Conservation (phyloP, 1,139 yeast species). For the Geotrichum citri-aurantii region DNA sequence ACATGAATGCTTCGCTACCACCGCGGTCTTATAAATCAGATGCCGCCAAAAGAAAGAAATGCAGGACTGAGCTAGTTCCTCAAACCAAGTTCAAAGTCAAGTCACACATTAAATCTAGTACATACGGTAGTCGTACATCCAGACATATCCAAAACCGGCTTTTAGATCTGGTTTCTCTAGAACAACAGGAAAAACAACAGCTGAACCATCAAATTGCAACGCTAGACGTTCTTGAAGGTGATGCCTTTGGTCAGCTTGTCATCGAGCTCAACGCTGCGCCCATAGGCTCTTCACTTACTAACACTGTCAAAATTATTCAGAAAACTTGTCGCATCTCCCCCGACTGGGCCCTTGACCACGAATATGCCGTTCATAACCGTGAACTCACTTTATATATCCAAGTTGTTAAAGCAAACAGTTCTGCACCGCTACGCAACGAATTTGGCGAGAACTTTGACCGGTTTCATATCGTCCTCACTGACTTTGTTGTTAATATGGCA, state of each 20-base stretch:
- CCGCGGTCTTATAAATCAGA: not conserved
- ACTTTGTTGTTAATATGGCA: constrained; percentile 23
- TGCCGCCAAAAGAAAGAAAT: not conserved
- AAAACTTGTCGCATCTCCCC: constrained; percentile 23
- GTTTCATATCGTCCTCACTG: constrained; percentile 21
- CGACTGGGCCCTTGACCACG: constrained; percentile 23
- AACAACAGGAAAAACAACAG: not conserved
- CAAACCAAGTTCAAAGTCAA: constrained; percentile 20
- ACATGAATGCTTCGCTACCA: constrained; percentile 3
- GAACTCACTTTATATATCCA: constrained; percentile 22
- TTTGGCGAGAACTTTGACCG: constrained; percentile 20
- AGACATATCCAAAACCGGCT: not conserved
- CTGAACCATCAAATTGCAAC: constrained; percentile 8
- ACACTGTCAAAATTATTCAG: constrained; percentile 11
- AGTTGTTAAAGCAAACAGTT: constrained; percentile 14
- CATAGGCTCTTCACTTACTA: not conserved
- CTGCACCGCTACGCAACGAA: constrained; percentile 10
- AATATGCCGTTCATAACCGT: constrained; percentile 22
- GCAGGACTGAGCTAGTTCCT: constrained; percentile 15
- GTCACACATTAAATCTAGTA: constrained; percentile 1
- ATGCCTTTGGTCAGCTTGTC: constrained; percentile 22
- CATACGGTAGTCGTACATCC: not conserved
- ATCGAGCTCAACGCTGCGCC: constrained; percentile 19
- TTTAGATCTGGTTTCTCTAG: not conserved
- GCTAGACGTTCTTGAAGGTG: constrained; percentile 22